phyloP scores from a whole-genome alignment of 2,329 filamentous ascomycete genomes.

The Cytospora piceae region DNA sequence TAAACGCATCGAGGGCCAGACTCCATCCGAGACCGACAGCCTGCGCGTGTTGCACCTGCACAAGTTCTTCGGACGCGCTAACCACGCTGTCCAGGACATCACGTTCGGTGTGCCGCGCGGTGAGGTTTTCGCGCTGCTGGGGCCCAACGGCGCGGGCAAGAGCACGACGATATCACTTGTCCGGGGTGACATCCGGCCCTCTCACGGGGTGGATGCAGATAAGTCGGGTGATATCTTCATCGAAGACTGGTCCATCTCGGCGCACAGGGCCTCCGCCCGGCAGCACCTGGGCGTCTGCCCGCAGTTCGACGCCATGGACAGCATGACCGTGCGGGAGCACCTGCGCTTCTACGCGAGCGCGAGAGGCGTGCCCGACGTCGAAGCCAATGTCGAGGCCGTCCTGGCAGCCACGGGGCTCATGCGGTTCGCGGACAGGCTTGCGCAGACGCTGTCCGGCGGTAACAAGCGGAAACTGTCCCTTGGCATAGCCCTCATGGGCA shows the following conservation, averaged over 20 bases:
- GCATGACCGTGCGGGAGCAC: conserved; percentile 88
- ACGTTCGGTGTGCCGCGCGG: conserved; percentile 79
- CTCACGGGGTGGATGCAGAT: conserved; percentile 43
- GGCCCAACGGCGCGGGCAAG: conserved; percentile 91
- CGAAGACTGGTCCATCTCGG: conserved; percentile 75
- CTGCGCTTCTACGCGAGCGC: conserved; percentile 85
- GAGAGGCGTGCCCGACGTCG: conserved; percentile 74
- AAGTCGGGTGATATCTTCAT: conserved; percentile 73
- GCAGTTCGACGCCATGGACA: conserved; percentile 84
- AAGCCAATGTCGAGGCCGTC: conserved; percentile 77
- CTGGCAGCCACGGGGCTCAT: conserved; percentile 79
- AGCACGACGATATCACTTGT: conserved; percentile 88
- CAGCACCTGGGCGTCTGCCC: conserved; percentile 88
- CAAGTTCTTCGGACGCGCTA: conserved; percentile 68
- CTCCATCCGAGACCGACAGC: conserved; percentile 57
- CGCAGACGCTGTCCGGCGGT: conserved; percentile 79
- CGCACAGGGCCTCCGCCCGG: conserved; percentile 71
- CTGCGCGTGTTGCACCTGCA: conserved; percentile 80
- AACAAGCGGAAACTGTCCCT: conserved; percentile 93
- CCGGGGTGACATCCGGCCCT: conserved; percentile 82
- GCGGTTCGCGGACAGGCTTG: conserved; percentile 74
- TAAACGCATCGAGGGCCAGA: conserved; percentile 59
- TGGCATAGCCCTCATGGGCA: conserved; percentile 90
- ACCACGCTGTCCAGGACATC: conserved; percentile 73
- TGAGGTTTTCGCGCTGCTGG: conserved; percentile 86